These are phyloP conservation scores for Neospermospora avenae DNA, from an alignment of 2,329 filamentous ascomycete genomes.

Conservation along the genomic window DNA sequence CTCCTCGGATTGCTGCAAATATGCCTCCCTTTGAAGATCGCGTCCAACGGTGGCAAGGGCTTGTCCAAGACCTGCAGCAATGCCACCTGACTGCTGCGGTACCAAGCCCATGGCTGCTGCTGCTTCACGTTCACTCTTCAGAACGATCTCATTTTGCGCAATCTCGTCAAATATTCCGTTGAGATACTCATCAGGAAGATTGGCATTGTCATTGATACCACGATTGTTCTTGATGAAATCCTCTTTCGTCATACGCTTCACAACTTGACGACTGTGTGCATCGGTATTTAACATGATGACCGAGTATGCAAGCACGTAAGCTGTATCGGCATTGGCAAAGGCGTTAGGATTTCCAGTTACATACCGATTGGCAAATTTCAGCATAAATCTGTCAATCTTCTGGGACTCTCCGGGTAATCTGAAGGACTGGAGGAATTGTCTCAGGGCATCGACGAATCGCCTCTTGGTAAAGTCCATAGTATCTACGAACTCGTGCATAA, in stretches of 20 bases:
- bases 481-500: conserved; percentile 98
- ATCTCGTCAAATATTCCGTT: conserved; percentile 91
- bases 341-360: conserved; percentile 93
- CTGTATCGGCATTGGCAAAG: conserved; percentile 96
- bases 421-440: conserved; percentile 92
- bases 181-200: conserved; percentile 91
- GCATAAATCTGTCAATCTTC: conserved; percentile 99
- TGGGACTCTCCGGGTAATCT: conserved; percentile 93
- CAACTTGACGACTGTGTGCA: conserved; percentile 84
- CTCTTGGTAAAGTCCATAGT: conserved; percentile 89
- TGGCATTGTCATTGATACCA: conserved; percentile 94
- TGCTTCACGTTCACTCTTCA: conserved; percentile 86
- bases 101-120: conserved; percentile 73
- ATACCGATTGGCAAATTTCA: conserved; percentile 97
- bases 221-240: conserved; percentile 99
- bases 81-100: conserved; percentile 59
- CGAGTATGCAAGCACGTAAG: conserved; percentile 93
- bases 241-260: conserved; percentile 84
- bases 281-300: conserved; percentile 97
- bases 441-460: conserved; percentile 87
- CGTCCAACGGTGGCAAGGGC: conserved; percentile 88
- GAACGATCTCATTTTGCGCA: conserved; percentile 83
- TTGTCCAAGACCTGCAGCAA: conserved; percentile 81
- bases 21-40: conserved; percentile 88
- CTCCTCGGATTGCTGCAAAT: conserved; percentile 91